Base-by-base conservation (phyloP, 805 yeast genomes). In the Metschnikowia shivogae region DNA sequence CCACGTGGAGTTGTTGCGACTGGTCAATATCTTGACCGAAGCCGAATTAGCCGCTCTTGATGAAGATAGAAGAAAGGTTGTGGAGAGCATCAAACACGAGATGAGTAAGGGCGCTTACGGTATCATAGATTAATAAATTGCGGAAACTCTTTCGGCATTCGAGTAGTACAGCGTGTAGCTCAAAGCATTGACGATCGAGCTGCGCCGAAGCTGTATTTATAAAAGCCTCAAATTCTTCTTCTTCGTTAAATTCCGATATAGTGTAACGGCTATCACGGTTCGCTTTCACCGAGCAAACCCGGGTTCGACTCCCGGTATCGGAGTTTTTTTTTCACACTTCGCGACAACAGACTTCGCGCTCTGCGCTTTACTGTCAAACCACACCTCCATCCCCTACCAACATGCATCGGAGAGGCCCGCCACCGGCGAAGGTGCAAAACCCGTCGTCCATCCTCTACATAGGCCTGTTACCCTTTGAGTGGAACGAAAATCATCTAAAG, bases 301-400 rank as follows among this genome's bases (percentile, higher is more conserved):
- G 86, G 86, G 86, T 81, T 81, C 86, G 85, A 81, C 85, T 80
- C 86, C 86, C 86, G 84, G 87, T 74, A 80, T 79, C 85, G 86
- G 86, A 81, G 76, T 46, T 46, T 50, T 47, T 48, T 55, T 58
- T 47, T 30, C 10, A 7, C 4, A 8, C 36, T 7, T 22, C 26
- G 26, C 26, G 26, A 22, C 26, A 22, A 22, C 26, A 22, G 33
- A 29, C 27, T 39, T 39, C 42, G 42, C 42, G 17, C 42, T 22
- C 8, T 22, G 27, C 34, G n/a, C 12, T 38, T 30, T 32, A 31
- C 20, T 17, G 27, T 30, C 35, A 30, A 32, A 39, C 26, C 13
- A n/a, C 11, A 22, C 17, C 14, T 8, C 8, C 26, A 22, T 6
- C 9, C 22, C 14, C 17, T 19, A 20, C 20, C 41, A 33, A 13